A percentile compares a stretch with the other conserved stretches of the same genome.
Conservation (phyloP, 2,329 filamentous ascomycete genomes). For the Fusarium proliferatum region DNA sequence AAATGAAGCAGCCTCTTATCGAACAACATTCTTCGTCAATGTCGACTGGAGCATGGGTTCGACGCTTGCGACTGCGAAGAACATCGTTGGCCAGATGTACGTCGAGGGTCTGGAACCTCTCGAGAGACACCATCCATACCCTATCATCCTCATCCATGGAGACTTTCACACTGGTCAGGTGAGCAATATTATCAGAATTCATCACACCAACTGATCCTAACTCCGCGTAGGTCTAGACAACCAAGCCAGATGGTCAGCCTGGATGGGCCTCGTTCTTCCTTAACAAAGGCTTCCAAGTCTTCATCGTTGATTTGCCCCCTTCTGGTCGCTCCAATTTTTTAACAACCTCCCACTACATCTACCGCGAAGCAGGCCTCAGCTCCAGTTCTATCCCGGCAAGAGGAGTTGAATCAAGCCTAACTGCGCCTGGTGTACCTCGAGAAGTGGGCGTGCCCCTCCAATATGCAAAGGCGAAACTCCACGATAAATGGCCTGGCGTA, state of each 20-base stretch:
- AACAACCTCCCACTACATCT: slow-evolving; percentile 31
- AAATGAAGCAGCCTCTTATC: slow-evolving; percentile 13
- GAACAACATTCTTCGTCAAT: slow-evolving; percentile 45
- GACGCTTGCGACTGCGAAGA: slow-evolving; percentile 16
- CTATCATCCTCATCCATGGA: slow-evolving; percentile 52
- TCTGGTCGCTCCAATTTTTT: slow-evolving; percentile 52
- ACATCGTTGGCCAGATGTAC: slow-evolving; percentile 49
- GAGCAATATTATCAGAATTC: neutral
- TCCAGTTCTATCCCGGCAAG: slow-evolving; percentile 33
- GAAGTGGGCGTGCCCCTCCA: slow-evolving; percentile 16
- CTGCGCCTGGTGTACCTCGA: slow-evolving; percentile 42
- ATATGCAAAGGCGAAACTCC: slow-evolving; percentile 44
- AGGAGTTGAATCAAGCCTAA: slow-evolving; percentile 48
- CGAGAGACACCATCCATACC: slow-evolving; percentile 22
- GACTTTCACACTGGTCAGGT: slow-evolving; percentile 52
- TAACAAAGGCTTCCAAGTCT: slow-evolving; percentile 55
- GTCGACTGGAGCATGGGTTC: slow-evolving; percentile 35
- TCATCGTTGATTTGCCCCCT: slow-evolving; percentile 56
- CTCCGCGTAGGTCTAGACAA: slow-evolving; percentile 51
- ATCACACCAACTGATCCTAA: neutral
- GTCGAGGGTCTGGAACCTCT: slow-evolving; percentile 48
- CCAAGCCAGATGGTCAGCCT: slow-evolving; percentile 58
- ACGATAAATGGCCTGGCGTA: slow-evolving; percentile 55
- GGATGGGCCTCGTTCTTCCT: slow-evolving; percentile 61
- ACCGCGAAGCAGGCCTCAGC: slow-evolving; percentile 32